Base-by-base conservation (phyloP, 163 green algal genomes). In the Chlorella variabilis region DNA sequence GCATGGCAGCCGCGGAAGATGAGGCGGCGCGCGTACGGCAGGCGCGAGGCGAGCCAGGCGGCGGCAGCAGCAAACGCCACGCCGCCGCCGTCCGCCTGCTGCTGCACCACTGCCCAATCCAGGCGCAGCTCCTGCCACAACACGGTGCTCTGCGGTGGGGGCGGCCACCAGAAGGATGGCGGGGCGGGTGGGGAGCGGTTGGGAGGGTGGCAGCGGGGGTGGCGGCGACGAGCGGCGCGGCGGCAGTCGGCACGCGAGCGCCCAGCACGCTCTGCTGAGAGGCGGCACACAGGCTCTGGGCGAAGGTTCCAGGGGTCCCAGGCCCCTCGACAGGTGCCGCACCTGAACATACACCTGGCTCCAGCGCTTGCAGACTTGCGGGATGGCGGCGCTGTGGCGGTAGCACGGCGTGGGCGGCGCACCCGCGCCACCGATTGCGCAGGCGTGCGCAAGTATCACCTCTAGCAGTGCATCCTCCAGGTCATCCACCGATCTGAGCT, bases 91-190 rank as follows among this genome's bases (percentile, higher is more conserved):
- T 15, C 29, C 27, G 31, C 51, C 25, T 80, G 73, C 38, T 33
- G 38, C 13, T 27, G 33, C 36, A 69, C 13, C 15, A 59, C 73
- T 11, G 9, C 5, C 73, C 73, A 80, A n/a, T 80, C 73, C 3
- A 80, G 39, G 2, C 73, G 73, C 15, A 69, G 5, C 13, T 80
- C 73, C 27, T 70, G 4, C 73, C 73, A 80, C 73, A 80, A 29
- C 27, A 80, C 13, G 5, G 73, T 36, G 56, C 73, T 80, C 73
- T 80, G 73, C 54, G n/a, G n/a, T n/a, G n/a, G n/a, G n/a, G n/a
- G n/a, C n/a, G n/a, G n/a, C n/a, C n/a, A n/a, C n/a, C n/a, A n/a
- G n/a, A n/a, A n/a, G n/a, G n/a, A n/a, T n/a, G n/a, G n/a, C n/a
- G n/a, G 13, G 34, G 20, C 38, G 33, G 4, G 41, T 5, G 29